Evolutionary conservation across 371 early-diverging fungal species (phyloP).

Genomic region (Polyrhizophydium stewartii): DNA sequence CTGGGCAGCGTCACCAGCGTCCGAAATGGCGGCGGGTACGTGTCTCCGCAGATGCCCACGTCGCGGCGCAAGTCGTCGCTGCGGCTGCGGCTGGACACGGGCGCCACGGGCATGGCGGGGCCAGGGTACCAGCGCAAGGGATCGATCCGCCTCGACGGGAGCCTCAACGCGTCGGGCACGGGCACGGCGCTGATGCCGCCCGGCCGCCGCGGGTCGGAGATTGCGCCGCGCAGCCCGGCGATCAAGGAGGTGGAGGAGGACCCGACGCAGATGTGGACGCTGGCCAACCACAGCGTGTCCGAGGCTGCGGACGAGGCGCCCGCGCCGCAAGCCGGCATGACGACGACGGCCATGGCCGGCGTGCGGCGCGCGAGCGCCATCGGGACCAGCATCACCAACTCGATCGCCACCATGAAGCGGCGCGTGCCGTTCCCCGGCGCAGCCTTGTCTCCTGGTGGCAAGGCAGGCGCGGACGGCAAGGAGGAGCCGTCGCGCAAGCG

Average conservation of each 20-base stretch:
- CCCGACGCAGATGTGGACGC: slow-evolving; percentile 23
- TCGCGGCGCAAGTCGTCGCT: not conserved
- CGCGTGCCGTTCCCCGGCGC: not conserved
- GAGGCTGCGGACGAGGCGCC: slow-evolving; percentile 28
- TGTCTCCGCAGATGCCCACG: not conserved
- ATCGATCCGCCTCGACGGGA: no score
- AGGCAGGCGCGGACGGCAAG: not conserved
- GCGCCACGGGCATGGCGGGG: not conserved
- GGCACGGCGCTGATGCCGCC: not conserved
- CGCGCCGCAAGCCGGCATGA: not conserved
- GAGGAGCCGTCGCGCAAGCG: not conserved
- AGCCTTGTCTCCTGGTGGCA: not conserved
- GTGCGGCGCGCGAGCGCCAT: not conserved
- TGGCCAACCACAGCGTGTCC: slow-evolving; percentile 20
- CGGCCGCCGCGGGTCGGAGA: not conserved
- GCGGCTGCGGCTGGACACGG: not conserved
- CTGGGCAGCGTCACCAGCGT: not conserved
- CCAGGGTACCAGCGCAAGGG: not conserved
- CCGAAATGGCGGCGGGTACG: not conserved
- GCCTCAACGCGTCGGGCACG: not conserved
- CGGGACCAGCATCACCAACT: not conserved
- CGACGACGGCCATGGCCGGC: not conserved
- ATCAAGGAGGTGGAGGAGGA: slow-evolving; percentile 28
- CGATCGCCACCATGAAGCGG: not conserved
- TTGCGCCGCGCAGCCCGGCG: slow-evolving; percentile 26